phyloP scores from a whole-genome alignment of 345 rosid species.

The Brassica carinata region DNA sequence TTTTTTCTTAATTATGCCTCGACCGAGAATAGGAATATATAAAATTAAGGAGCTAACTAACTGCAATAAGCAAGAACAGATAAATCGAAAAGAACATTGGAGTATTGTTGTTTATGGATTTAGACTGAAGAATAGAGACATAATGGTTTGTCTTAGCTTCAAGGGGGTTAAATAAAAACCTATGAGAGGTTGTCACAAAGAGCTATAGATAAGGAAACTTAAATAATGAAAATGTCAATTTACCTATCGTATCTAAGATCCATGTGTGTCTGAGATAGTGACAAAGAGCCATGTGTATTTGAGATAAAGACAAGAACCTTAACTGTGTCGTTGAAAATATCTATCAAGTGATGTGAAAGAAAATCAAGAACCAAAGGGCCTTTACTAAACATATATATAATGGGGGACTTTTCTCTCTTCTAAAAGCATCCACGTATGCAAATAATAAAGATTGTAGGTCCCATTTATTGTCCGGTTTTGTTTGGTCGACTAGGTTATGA shows the following conservation, averaged over 20 bases:
- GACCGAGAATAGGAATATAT: conserved; percentile 1
- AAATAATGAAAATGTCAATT: conserved; percentile 28
- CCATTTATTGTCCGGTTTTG: too few species aligned
- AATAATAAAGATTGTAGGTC: too few species aligned
- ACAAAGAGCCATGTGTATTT: conserved; percentile 31
- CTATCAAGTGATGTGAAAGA: conserved; percentile 18
- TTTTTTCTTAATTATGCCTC: conserved; percentile 7
- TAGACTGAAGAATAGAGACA: conserved; percentile 2
- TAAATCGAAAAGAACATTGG: conserved; percentile 37
- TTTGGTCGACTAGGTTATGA: too few species aligned
- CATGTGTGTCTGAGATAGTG: not conserved
- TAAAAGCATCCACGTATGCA: too few species aligned
- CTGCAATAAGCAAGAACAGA: conserved; percentile 22
- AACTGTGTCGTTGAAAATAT: conserved; percentile 20
- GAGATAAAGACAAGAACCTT: conserved; percentile 25
- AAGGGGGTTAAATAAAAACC: not conserved
- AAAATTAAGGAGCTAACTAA: not conserved
- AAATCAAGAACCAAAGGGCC: conserved; percentile 18
- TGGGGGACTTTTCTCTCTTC: too few species aligned
- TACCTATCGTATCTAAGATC: conserved; percentile 38
- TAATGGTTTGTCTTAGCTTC: conserved; percentile 17
- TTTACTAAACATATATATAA: not conserved
- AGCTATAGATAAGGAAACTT: conserved; percentile 29
- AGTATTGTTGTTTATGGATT: conserved; percentile 74
- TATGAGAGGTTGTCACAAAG: conserved; percentile 12